These are phyloP conservation scores for Xenoacremonium recifei DNA, from an alignment of 2,329 filamentous ascomycete species.

Conservation along the genomic window DNA sequence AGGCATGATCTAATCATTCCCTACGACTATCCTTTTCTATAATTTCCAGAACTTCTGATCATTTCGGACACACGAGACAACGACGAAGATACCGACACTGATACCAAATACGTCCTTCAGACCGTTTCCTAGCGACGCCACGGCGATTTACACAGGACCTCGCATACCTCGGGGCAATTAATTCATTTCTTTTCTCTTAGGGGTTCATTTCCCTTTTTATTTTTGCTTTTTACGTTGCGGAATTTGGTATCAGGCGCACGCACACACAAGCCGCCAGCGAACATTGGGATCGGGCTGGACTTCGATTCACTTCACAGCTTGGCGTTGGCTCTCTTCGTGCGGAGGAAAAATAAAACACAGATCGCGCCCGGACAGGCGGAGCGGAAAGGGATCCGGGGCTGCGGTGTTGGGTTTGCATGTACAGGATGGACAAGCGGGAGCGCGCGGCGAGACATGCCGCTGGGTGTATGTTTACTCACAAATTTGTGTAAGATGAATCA, in stretches of 20 bases:
- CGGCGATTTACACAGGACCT: too few relatives aligned
- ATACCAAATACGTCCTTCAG: too few relatives aligned
- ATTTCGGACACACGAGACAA: conserved; percentile 16
- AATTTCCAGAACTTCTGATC: conserved; percentile 15
- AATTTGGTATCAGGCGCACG: conserved; percentile 23
- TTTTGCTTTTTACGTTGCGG: conserved; percentile 4
- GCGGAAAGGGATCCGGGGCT: conserved; percentile 15
- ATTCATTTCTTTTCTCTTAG: conserved; percentile 12
- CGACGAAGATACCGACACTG: conserved; percentile 21
- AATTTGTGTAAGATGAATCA: conserved; percentile 12
- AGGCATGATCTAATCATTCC: conserved; percentile 42
- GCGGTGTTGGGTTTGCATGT: conserved; percentile 26
- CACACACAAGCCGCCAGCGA: conserved; percentile 14
- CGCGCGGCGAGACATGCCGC: conserved; percentile 20
- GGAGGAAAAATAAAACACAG: conserved; percentile 18
- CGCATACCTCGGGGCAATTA: conserved; percentile 15
- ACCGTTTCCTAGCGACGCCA: too few relatives aligned
- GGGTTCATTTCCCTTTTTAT: conserved; percentile 2
- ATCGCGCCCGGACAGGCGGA: conserved; percentile 21
- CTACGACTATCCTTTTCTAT: conserved; percentile 5
- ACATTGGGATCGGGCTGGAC: conserved; percentile 30
- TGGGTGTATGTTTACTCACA: conserved; percentile 10
- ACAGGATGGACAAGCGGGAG: conserved; percentile 18
- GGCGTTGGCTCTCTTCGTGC: conserved; percentile 17
- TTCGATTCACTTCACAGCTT: conserved; percentile 28